Conservation (phyloP, 352 stramenopile genomes). For the Globisporangium ultimum region DNA sequence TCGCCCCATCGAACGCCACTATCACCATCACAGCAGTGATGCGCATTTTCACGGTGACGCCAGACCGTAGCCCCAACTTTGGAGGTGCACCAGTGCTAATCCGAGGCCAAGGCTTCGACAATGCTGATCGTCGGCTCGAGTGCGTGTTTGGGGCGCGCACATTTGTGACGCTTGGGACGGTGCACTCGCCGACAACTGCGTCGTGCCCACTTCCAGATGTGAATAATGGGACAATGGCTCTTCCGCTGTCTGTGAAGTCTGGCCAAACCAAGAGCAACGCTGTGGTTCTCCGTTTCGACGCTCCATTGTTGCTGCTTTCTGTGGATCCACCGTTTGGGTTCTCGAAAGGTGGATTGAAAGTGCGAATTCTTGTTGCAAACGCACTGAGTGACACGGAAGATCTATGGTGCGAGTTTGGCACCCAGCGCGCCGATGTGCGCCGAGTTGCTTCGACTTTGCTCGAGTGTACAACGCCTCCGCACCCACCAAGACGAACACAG, state of each 20-base stretch:
- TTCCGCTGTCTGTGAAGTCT: slow-evolving; percentile 21
- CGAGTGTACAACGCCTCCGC: slow-evolving; percentile 23
- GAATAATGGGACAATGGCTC: slow-evolving; percentile 2
- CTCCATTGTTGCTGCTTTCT: slow-evolving; percentile 15
- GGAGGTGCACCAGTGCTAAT: slow-evolving; percentile 21
- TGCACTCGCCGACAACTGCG: slow-evolving; percentile 14
- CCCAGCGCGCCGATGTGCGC: slow-evolving; percentile 10
- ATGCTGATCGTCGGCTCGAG: not conserved
- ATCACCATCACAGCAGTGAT: slow-evolving; percentile 18
- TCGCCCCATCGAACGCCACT: slow-evolving; percentile 12
- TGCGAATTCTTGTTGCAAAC: slow-evolving; percentile 19
- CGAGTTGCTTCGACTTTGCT: slow-evolving; percentile 16
- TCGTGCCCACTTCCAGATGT: slow-evolving; percentile 17
- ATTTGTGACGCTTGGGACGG: not conserved
- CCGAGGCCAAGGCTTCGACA: slow-evolving; percentile 22
- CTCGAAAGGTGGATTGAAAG: slow-evolving; percentile 19
- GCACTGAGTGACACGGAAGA: slow-evolving; percentile 2
- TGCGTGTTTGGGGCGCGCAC: slow-evolving; percentile 24
- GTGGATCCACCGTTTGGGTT: slow-evolving; percentile 27
- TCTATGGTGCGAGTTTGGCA: slow-evolving; percentile 30
- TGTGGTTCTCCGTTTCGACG: slow-evolving; percentile 29
- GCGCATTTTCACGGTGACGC: slow-evolving; percentile 21
- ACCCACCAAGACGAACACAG: slow-evolving; percentile 13
- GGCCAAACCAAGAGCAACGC: slow-evolving; percentile 23
- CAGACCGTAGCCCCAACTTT: slow-evolving; percentile 15